Evolutionary conservation across 495 filamentous ascomycete genomes (phyloP), one percentile per base, ranked within the genome.

Genomic region (Jackrogersella multiformis): DNA sequence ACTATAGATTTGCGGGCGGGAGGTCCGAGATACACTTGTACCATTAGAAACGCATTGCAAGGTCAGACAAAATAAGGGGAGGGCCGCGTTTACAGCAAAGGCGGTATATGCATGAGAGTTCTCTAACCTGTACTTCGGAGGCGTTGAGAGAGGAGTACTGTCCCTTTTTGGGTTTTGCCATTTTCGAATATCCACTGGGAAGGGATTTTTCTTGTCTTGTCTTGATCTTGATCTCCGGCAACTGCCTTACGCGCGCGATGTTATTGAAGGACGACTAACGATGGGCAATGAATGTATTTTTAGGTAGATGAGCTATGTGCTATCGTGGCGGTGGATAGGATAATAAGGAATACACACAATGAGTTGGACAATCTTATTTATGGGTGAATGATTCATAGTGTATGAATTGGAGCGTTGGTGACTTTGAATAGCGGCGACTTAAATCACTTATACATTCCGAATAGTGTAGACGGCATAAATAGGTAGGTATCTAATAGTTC

Each of bases 21-120:
- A 36, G 49, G 12, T 20, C 21, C 44, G 67, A 65, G 61, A 70
- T 65, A 65, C 61, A 65, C 61, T 57, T 70, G 61, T 65, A 65
- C 67, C 10, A 61, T 61, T 70, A 64, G 13, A 45, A 56, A 42
- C 66, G 66, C 66, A 64, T 69, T 64, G 55, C 26, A 51, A 55
- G 49, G 60, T 18, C 56, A 64, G 53, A 58, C 10, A 60, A 59
- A 69, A 69, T 53, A 54, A 21, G 36, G 53, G 51, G 30, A 26
- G 36, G n/a, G n/a, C n/a, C 28, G 59, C 48, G 28, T 41, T 45
- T 46, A 62, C 59, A 54, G 46, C 26, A 38, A 54, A 36, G 36
- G 38, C 46, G 32, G 23, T 26, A 36, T 28, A 41, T 35, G 23
- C 59, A 68, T 63, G 52, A 59, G 18, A 8, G n/a, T 35, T 4